Evolutionary conservation across 768 basidiomycete genomes (phyloP).

Genomic region (Trametes maxima): DNA sequence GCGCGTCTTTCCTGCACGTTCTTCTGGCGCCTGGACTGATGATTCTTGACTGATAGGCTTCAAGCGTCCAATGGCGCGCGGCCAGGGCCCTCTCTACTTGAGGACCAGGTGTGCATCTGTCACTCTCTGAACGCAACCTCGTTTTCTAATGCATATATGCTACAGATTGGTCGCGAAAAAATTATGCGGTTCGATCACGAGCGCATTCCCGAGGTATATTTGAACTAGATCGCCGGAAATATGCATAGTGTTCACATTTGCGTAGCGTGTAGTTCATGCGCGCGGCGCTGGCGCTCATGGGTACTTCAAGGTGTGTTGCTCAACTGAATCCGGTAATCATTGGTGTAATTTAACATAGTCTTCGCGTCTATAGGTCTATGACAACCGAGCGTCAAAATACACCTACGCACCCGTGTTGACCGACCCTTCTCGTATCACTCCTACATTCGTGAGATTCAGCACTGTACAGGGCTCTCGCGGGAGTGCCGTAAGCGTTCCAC

Average conservation of each 20-base stretch:
- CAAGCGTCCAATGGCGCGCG: constrained; percentile 48
- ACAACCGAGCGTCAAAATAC: constrained; percentile 69
- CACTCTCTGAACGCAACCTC: background rate
- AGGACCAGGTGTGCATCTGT: constrained; percentile 52
- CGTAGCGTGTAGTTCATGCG: constrained; percentile 69
- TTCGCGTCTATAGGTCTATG: constrained; percentile 42
- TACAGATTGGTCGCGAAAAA: constrained; percentile 64
- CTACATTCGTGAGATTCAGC: constrained; percentile 82
- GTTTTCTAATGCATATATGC: background rate
- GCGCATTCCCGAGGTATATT: constrained; percentile 76
- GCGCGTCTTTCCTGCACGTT: constrained; percentile 34
- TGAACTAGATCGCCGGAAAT: background rate
- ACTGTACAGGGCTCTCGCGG: constrained; percentile 84
- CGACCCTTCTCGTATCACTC: constrained; percentile 70
- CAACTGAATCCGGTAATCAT: background rate
- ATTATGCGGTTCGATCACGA: constrained; percentile 85
- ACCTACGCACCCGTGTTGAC: constrained; percentile 73
- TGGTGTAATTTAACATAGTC: background rate
- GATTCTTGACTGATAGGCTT: constrained; percentile 44
- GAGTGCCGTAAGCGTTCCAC: constrained; percentile 62
- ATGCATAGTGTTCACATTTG: constrained; percentile 26
- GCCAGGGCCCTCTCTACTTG: constrained; percentile 74
- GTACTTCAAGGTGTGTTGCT: constrained; percentile 55
- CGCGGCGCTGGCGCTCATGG: constrained; percentile 83
- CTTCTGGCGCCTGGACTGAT: background rate